These are phyloP conservation scores for Kuraishia hungarica DNA, from an alignment of 805 yeast genomes.

Conservation along the genomic window DNA sequence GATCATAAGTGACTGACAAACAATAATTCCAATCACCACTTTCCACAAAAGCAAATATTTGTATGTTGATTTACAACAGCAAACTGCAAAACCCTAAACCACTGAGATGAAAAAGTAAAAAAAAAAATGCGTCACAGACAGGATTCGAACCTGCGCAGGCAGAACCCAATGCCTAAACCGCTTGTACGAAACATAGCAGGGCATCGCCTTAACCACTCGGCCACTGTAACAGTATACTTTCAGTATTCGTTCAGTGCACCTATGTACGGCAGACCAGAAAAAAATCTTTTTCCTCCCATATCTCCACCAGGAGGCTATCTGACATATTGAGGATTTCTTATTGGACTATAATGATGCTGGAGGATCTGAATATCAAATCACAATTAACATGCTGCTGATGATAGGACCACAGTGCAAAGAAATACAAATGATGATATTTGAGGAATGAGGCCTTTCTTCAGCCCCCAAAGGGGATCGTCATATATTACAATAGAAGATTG, in stretches of 20 bases:
- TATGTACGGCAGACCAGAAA: not conserved
- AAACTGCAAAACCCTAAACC: too few species aligned
- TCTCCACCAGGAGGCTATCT: not conserved
- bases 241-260: not conserved
- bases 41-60: too few species aligned
- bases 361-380: not conserved
- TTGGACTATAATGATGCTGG: not conserved
- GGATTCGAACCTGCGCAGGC: conserved; percentile 99
- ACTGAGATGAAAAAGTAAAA: conserved; percentile 1
- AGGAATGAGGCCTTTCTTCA: not conserved
- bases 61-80: too few species aligned
- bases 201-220: conserved; percentile 74
- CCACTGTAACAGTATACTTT: conserved; percentile 39
- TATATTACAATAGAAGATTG: not conserved
- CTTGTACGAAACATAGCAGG: conserved; percentile 36
- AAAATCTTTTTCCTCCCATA: not conserved
- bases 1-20: too few species aligned
- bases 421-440: too few species aligned
- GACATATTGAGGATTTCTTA: not conserved
- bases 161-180: conserved; percentile 71
- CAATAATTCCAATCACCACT: too few species aligned
- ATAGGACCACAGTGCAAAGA: not conserved
- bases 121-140: conserved; percentile 84
- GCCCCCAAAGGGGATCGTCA: not conserved
- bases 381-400: too few species aligned